phyloP scores from a whole-genome alignment of 192 early-diverging fungal species.

The Coemansia sp. region DNA sequence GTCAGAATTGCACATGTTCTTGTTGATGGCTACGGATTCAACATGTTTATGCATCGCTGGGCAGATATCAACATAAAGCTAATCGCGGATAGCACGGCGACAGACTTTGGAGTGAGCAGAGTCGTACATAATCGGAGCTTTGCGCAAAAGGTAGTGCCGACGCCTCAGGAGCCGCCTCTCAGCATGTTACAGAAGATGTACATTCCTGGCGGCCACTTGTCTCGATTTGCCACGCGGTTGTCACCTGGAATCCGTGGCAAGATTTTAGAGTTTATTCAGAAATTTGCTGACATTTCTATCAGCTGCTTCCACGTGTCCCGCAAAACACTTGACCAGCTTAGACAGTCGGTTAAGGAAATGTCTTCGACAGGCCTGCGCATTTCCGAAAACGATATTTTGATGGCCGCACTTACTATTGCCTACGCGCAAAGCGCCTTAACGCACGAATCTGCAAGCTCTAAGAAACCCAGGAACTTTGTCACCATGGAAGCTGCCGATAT shows the following conservation, averaged over 20 bases:
- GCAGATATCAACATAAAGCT: not conserved
- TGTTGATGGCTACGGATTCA: constrained; percentile 15
- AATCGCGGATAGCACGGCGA: not conserved
- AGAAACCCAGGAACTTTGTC: not conserved
- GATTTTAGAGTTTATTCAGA: not conserved
- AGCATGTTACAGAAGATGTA: not conserved
- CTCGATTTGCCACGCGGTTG: constrained; percentile 6
- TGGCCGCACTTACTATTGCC: constrained; percentile 3
- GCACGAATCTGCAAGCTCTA: not conserved
- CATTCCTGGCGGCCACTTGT: not conserved
- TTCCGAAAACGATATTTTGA: constrained; percentile 22
- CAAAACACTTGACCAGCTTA: not conserved
- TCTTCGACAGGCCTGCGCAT: not conserved
- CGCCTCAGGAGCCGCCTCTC: not conserved
- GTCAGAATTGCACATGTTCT: constrained; percentile 1
- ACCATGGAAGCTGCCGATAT: not conserved
- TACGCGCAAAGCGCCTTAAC: constrained; percentile 5
- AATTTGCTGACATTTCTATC: not conserved
- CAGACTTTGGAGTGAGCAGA: not conserved
- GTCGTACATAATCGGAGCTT: not conserved
- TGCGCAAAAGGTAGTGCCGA: not conserved
- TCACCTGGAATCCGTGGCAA: constrained; percentile 11
- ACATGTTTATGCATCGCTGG: constrained; percentile 20
- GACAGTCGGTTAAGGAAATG: not conserved
- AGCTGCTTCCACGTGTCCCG: constrained; percentile 14